Base-by-base conservation (phyloP, 176 grass and related monocot species). In the Themeda triandra region DNA sequence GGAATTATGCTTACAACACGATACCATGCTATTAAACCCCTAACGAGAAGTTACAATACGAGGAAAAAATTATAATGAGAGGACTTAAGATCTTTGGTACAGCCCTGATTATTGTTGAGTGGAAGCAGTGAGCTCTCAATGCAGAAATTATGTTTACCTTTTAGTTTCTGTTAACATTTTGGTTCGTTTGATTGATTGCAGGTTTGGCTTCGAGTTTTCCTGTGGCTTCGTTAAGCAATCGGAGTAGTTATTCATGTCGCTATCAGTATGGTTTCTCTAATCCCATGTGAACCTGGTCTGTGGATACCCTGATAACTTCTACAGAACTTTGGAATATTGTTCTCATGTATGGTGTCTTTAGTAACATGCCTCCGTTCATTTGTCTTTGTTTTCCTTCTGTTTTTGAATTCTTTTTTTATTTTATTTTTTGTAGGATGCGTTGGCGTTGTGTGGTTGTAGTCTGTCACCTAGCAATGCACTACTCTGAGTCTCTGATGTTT, bases 191-290 rank as follows among this genome's bases (percentile, higher is more conserved):
- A 78, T 85, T 28, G 56, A 60, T 79, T 80, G 2, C 88, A 92
- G 93, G 85, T 90, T 76, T 53, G 69, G 82, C 6, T 84, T 84
- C 17, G 27, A 90, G 41, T 88, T 92, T 39, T 88, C 85, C 65
- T 86, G 86, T 77, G 64, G 79, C 81, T 90, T 82, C n/a, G 65
- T 71, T 14, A 66, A 23, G 32, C 24, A 56, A 23, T 84, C 45
- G 56, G 72, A 56, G 27, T 69, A 42, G 17, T 23, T 56, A 56
- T 8, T 1, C 2, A 58, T 59, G 46, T 4, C 41, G 12, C 24
- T 13, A 42, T 56, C 60, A 54, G 18, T 41, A 66, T 30, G 39
- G 42, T 40, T 25, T 51, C 2, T 24, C 19, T 44, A 13, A 56
- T 21, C 23, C 28, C 14, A 17, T 80, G 17, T 64, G 56, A 80